A percentile compares a stretch with the other conserved stretches of the same genome.
Conservation (phyloP, 83 land plant genomes). For the Picea mariana region DNA sequence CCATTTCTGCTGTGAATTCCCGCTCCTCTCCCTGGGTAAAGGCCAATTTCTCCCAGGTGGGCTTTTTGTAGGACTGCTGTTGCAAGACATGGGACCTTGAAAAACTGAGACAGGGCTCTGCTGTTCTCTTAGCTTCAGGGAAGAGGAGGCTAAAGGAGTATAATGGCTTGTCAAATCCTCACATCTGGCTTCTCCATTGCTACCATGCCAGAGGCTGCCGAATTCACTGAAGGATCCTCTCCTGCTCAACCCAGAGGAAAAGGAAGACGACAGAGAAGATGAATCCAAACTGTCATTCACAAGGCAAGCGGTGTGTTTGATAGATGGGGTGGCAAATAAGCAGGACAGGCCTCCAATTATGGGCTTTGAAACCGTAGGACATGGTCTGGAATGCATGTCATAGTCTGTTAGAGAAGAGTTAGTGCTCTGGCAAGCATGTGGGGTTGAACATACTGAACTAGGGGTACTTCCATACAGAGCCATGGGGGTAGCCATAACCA, state of each 20-base stretch:
- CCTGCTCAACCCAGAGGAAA: slow-evolving; percentile 30
- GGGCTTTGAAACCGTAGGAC: slow-evolving; percentile 35
- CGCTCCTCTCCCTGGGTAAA: slow-evolving; percentile 22
- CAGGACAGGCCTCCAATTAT: slow-evolving; percentile 58
- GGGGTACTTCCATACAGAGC: slow-evolving; percentile 25
- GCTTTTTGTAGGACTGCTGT: slow-evolving; percentile 29
- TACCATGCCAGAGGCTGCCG: slow-evolving; percentile 25
- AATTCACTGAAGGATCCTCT: slow-evolving; percentile 26
- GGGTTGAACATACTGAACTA: slow-evolving; percentile 44
- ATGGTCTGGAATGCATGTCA: slow-evolving; percentile 38
- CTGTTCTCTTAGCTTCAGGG: slow-evolving; percentile 56
- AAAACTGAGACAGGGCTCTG: slow-evolving; percentile 85
- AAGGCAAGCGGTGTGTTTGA: slow-evolving; percentile 12
- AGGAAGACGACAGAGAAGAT: slow-evolving; percentile 23
- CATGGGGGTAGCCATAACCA: slow-evolving; percentile 22
- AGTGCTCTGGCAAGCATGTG: slow-evolving; percentile 39
- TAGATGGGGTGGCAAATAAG: slow-evolving; percentile 40
- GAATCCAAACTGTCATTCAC: slow-evolving; percentile 3
- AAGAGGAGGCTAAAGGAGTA: slow-evolving; percentile 35
- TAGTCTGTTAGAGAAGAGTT: slow-evolving; percentile 37
- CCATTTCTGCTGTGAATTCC: slow-evolving; percentile 11
- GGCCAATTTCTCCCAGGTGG: slow-evolving; percentile 27
- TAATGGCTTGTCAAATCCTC: slow-evolving; percentile 32
- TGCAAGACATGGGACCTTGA: slow-evolving; percentile 69
- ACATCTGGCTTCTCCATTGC: slow-evolving; percentile 18